A percentile compares a stretch with the other conserved stretches of the same genome.
phyloP scores from a whole-genome alignment of 257 asterid genomes.

The Lavandula angustifolia region DNA sequence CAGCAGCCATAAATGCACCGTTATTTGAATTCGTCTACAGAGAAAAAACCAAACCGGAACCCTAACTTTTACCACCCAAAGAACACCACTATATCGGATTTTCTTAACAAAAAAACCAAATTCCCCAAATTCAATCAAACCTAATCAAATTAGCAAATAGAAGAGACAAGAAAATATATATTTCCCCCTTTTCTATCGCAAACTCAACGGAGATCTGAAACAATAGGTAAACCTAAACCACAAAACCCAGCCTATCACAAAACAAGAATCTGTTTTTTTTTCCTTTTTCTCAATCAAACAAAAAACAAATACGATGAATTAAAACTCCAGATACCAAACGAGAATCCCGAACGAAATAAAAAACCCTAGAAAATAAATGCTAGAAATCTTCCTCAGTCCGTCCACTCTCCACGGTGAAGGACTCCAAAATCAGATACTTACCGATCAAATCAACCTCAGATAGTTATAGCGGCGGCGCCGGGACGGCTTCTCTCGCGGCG shows the following conservation, averaged over 20 bases:
- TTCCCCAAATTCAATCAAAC: constrained; percentile 12
- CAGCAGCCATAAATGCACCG: constrained; percentile 64
- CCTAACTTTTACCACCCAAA: constrained; percentile 35
- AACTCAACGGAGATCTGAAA: constrained; percentile 36
- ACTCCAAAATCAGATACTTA: constrained; percentile 24
- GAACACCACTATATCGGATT: constrained; percentile 15
- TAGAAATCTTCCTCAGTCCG: constrained; percentile 5
- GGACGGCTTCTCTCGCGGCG: constrained; percentile 22
- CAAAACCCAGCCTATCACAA: background rate
- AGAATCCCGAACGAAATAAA: constrained; percentile 21
- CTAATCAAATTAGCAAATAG: background rate
- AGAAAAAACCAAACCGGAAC: constrained; percentile 12
- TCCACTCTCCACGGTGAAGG: constrained; percentile 28
- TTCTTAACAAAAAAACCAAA: constrained; percentile 16
- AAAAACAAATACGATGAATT: background rate
- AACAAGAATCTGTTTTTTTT: background rate
- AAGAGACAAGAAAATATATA: background rate
- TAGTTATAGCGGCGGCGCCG: constrained; percentile 29
- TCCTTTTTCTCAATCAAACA: background rate
- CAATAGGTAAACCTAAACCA: constrained; percentile 15
- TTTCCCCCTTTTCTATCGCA: background rate
- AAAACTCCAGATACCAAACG: constrained; percentile 9
- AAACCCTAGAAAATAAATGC: constrained; percentile 28
- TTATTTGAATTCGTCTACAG: constrained; percentile 10
- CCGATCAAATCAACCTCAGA: constrained; percentile 25